Evolutionary conservation across 1,284 basidiomycete species (phyloP).

Genomic region (Blastosporella zonata): DNA sequence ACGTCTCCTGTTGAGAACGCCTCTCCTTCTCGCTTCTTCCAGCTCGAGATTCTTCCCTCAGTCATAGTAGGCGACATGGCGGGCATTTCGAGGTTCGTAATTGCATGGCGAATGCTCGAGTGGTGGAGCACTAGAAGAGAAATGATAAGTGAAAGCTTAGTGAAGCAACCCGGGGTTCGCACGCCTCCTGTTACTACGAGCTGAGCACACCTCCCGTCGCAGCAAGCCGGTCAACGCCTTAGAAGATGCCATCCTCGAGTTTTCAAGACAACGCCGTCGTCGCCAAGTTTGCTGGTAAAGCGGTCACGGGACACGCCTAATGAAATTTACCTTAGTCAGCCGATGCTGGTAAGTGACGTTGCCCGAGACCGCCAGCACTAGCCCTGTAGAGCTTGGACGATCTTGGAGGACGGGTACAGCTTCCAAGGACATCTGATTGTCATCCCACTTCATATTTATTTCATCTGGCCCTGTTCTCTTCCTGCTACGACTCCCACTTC

Average conservation of each 20-base stretch:
- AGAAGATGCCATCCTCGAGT: conserved; percentile 25
- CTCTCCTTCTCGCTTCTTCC: conserved; percentile 93
- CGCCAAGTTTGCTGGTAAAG: neutral
- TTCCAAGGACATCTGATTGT: neutral
- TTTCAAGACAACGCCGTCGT: conserved; percentile 7
- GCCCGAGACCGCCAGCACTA: conserved; percentile 9
- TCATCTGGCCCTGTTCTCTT: neutral
- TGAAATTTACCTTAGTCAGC: conserved; percentile 12
- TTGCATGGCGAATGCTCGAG: conserved; percentile 50
- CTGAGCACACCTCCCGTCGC: conserved; percentile 11
- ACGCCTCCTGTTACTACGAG: conserved; percentile 20
- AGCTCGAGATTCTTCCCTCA: conserved; percentile 89
- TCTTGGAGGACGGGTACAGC: conserved; percentile 3
- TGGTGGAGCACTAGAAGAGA: conserved; percentile 53
- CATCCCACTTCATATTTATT: conserved; percentile 16
- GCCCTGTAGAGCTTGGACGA: conserved; percentile 1
- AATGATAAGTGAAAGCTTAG: neutral
- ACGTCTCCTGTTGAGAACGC: conserved; percentile 85
- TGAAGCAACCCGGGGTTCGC: conserved; percentile 1
- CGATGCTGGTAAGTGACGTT: conserved; percentile 10
- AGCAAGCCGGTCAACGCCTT: conserved; percentile 20
- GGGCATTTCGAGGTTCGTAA: conserved; percentile 82
- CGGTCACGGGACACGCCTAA: conserved; percentile 6
- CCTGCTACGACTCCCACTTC: neutral
- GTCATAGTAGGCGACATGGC: conserved; percentile 99